Conservation (phyloP, 106 monocot species). For the Ottelia alismoides region DNA sequence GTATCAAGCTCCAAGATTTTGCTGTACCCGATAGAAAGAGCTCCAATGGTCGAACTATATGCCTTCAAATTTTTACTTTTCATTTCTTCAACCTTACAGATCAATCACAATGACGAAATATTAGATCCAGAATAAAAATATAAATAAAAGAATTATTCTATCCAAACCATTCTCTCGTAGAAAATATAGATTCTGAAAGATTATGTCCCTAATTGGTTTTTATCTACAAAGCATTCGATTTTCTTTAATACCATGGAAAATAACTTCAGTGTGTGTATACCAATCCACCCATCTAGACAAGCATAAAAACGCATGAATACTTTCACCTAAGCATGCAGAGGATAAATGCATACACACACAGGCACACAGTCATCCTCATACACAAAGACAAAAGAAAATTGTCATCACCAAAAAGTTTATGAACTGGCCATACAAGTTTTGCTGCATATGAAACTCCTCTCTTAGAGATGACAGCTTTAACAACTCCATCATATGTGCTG, state of each 20-base stretch:
- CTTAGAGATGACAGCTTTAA: slow-evolving; percentile 43
- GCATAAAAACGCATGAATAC: no score
- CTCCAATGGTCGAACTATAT: slow-evolving; percentile 48
- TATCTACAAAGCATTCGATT: no score
- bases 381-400: no score
- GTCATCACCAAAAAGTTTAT: no score
- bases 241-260: no score
- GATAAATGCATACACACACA: no score
- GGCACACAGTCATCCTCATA: no score
- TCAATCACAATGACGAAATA: neutral
- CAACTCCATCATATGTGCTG: slow-evolving; percentile 69
- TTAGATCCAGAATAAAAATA: neutral
- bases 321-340: no score
- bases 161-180: neutral
- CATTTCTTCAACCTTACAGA: slow-evolving; percentile 60
- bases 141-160: neutral
- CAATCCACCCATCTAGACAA: no score
- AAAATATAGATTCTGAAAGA: neutral
- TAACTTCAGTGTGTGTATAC: no score
- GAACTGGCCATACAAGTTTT: slow-evolving; percentile 81
- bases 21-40: slow-evolving; percentile 52
- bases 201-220: no score
- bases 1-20: slow-evolving; percentile 49
- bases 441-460: slow-evolving; percentile 49
- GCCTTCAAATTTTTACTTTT: slow-evolving; percentile 46